phyloP scores from a whole-genome alignment of 1,284 basidiomycete species.

The Boletus holoroseus region DNA sequence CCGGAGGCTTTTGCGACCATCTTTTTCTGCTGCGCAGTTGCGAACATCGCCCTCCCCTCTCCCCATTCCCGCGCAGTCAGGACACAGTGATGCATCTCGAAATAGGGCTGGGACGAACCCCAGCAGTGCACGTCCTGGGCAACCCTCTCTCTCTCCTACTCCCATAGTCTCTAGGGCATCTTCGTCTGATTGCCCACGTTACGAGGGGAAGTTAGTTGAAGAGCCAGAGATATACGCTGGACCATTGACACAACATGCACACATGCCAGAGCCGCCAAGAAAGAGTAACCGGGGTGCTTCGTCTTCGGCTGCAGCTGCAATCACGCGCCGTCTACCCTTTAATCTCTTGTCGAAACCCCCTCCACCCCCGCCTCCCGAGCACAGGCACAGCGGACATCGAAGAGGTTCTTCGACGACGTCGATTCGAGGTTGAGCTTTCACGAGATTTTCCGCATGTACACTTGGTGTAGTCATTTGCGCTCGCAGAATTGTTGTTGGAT shows the following conservation, averaged over 20 bases:
- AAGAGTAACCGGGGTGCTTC: slow-evolving; percentile 29
- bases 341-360: slow-evolving; percentile 54
- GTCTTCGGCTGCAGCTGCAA: slow-evolving; percentile 40
- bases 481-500: slow-evolving; percentile 21
- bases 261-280: slow-evolving; percentile 61
- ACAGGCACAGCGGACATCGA: slow-evolving; percentile 24
- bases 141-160: slow-evolving; percentile 34
- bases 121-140: slow-evolving; percentile 36
- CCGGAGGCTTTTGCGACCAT: slow-evolving; percentile 58
- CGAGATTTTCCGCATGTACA: slow-evolving; percentile 7
- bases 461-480: slow-evolving; percentile 11
- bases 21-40: slow-evolving; percentile 70
- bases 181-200: slow-evolving; percentile 42
- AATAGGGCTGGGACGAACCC: slow-evolving; percentile 67
- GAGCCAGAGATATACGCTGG: slow-evolving; percentile 51
- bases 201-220: slow-evolving; percentile 38
- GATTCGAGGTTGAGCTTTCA: slow-evolving; percentile 29
- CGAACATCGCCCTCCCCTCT: slow-evolving; percentile 44
- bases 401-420: slow-evolving; percentile 33
- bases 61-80: slow-evolving; percentile 32
- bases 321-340: slow-evolving; percentile 59
- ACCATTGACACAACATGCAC: slow-evolving; percentile 62
- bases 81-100: slow-evolving; percentile 45
- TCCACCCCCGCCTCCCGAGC: slow-evolving; percentile 25
- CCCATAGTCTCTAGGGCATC: slow-evolving; percentile 46